Evolutionary conservation across 2,329 filamentous ascomycete genomes (phyloP), one percentile per base, ranked within the genome.

Genomic region (Aspergillus fischeri): DNA sequence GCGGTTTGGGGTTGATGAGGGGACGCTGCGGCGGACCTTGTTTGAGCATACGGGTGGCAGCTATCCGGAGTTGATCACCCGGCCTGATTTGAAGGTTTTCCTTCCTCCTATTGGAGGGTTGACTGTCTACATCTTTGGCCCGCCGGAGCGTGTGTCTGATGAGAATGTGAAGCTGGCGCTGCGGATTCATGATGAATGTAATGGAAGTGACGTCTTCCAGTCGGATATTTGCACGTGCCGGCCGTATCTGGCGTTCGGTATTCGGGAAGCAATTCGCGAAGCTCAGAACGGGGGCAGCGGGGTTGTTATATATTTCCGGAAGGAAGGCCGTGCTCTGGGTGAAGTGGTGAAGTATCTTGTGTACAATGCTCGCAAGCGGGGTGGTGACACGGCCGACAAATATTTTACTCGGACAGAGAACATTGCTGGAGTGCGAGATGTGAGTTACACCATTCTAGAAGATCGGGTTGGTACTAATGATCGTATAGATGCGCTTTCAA

Each of bases 371-470:
- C 73, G 77, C 65, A 78, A 73, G 64, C 71, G 72, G 44, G 67
- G 73, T 11, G 74, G 76, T 35, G 72, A 76, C 53, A 73, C 71
- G 1, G 69, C 68, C 42, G 67, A 70, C 52, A 73, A 78, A 62
- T 97, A 97, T 78, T 97, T 97, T 80, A 89, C 93, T 77, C 84
- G 94, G 56, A 97, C 93, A n/a, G 93, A 97, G 76, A 96, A 97
- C 73, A 95, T 99, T 72, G 94, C 94, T 8, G 94, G 94, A 60
- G 93, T 97, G 64, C 96, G 96, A 75, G 89, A 75, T 57, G 73
- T 75, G 70, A 32, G n/a, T 6, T 32, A 49, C 5, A 25, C n/a
- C 17, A 4, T 20, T 1, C 3, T 8, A 7, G 25, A 44, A 32
- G 14, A 29, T 5, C 1, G 28, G 1, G 4, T 8, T 21, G 44